Conservation (phyloP, 805 yeast species). For the Danielozyma ontarioensis region DNA sequence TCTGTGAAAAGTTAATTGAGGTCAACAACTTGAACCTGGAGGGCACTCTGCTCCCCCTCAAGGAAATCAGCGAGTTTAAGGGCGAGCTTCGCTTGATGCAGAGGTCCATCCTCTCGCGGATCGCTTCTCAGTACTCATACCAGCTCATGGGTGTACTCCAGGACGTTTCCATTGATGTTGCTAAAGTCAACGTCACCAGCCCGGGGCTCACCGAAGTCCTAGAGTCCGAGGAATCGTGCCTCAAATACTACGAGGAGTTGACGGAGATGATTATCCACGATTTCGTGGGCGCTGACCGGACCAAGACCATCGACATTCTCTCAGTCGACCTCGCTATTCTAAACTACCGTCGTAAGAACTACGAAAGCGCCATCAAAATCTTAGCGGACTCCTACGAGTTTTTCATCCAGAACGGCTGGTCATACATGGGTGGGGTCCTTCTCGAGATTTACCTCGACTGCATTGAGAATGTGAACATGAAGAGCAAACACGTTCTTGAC, state of each 20-base stretch:
- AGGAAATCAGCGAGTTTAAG: constrained; percentile 31
- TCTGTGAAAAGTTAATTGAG: constrained; percentile 21
- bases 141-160: constrained; percentile 14
- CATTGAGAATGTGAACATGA: constrained; percentile 38
- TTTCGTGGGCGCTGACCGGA: constrained; percentile 47
- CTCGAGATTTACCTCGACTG: constrained; percentile 67
- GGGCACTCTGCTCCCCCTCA: constrained; percentile 6
- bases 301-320: constrained; percentile 65
- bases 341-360: constrained; percentile 53
- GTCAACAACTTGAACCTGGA: constrained; percentile 10
- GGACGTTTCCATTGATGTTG: constrained; percentile 15
- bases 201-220: constrained; percentile 10
- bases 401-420: constrained; percentile 73
- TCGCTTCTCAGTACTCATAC: background rate
- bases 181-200: constrained; percentile 7
- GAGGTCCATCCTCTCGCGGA: background rate
- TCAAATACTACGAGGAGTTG: constrained; percentile 36
- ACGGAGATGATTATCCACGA: constrained; percentile 55
- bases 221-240: constrained; percentile 14
- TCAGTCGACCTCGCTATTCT: constrained; percentile 76
- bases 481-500: constrained; percentile 23
- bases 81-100: constrained; percentile 49
- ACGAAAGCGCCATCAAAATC: constrained; percentile 55
- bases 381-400: constrained; percentile 65
- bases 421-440: constrained; percentile 58